Conservation (phyloP, 2,329 filamentous ascomycete genomes). For the Fusarium piperis region DNA sequence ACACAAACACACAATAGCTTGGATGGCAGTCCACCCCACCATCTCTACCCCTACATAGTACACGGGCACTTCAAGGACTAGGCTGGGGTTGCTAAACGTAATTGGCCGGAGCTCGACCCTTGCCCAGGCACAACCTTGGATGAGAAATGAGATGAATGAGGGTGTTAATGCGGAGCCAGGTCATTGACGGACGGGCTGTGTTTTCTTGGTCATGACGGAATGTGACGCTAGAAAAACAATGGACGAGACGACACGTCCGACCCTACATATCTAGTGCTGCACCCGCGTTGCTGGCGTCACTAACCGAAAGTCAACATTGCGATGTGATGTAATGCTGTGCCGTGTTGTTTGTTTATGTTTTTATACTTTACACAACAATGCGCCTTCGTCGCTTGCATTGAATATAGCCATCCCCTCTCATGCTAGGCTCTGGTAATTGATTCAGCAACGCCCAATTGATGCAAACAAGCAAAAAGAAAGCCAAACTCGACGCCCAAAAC, state of each 20-base stretch:
- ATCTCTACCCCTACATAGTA: background rate
- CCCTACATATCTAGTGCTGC: background rate
- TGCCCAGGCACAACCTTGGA: conserved; percentile 24
- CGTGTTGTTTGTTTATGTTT: conserved; percentile 4
- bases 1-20: background rate
- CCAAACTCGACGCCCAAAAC: background rate
- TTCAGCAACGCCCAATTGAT: conserved; percentile 9
- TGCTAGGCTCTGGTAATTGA: background rate
- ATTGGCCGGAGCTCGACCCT: conserved; percentile 25
- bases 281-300: conserved; percentile 2
- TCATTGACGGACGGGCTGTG: background rate
- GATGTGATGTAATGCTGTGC: background rate
- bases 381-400: conserved; percentile 14
- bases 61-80: background rate
- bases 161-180: conserved; percentile 25
- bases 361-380: background rate
- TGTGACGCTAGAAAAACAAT: conserved; percentile 13
- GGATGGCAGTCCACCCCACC: background rate
- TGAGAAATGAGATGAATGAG: conserved; percentile 38
- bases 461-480: conserved; percentile 13
- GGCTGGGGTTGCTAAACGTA: conserved; percentile 23
- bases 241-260: background rate
- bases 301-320: conserved; percentile 23
- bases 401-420: conserved; percentile 11
- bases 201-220: conserved; percentile 24